phyloP scores from a whole-genome alignment of 179 eudicot genomes.

The Beta macrorhiza region DNA sequence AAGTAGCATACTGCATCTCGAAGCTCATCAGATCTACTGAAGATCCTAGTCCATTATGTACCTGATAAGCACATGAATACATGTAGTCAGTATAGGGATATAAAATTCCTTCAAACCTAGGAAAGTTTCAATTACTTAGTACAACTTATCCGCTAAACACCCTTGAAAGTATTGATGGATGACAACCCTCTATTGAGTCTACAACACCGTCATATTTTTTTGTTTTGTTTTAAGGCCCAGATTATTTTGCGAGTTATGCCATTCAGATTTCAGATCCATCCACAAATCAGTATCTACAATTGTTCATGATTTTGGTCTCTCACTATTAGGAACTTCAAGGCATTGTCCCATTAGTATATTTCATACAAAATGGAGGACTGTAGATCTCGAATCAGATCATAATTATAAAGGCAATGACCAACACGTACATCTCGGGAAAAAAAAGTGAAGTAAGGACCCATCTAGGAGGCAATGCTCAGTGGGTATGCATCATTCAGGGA shows the following conservation, averaged over 20 bases:
- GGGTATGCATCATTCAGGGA: too few species aligned
- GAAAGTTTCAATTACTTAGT: too few species aligned
- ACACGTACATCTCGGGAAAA: too few species aligned
- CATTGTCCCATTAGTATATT: too few species aligned
- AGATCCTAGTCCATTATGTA: constrained; percentile 93
- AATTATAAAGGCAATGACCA: too few species aligned
- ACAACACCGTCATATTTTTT: neutral
- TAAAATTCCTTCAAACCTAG: neutral
- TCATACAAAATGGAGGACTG: too few species aligned
- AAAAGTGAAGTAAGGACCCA: too few species aligned
- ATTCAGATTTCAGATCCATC: neutral
- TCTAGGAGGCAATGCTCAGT: too few species aligned
- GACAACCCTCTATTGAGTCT: neutral
- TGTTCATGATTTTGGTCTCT: neutral
- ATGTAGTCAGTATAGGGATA: constrained; percentile 17
- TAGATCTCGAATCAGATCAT: too few species aligned
- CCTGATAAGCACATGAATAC: constrained; percentile 45
- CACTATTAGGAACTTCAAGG: too few species aligned
- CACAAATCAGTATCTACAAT: neutral
- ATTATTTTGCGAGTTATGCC: neutral
- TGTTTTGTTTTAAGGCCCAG: neutral
- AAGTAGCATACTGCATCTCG: too few species aligned
- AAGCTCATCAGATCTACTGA: constrained; percentile 90
- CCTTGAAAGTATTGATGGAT: neutral
- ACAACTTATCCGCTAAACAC: neutral